Evolutionary conservation across 164 flowering plant genomes (phyloP).

Genomic region (Cinnamomum micranthum): DNA sequence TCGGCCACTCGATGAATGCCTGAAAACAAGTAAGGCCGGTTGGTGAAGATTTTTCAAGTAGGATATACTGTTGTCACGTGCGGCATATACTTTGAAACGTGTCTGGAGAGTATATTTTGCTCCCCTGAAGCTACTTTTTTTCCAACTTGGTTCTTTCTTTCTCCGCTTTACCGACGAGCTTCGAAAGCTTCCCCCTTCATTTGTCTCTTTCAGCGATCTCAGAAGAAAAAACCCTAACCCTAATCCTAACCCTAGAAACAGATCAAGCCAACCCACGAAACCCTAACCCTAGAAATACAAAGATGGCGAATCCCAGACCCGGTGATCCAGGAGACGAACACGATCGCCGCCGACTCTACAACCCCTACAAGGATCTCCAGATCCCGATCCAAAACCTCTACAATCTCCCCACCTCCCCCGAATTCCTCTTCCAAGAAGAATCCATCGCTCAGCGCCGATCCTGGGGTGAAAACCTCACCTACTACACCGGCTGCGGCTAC

Average conservation of each 20-base stretch:
- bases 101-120: too few relatives aligned
- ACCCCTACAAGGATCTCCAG: constrained; percentile 70
- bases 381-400: constrained; percentile 51
- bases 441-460: constrained; percentile 64
- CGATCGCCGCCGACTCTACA: constrained; percentile 48
- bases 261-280: not conserved
- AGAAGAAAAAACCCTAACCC: not conserved
- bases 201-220: too few relatives aligned
- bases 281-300: not conserved
- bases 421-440: constrained; percentile 81
- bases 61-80: too few relatives aligned
- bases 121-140: too few relatives aligned
- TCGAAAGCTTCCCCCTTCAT: too few relatives aligned
- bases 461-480: constrained; percentile 90
- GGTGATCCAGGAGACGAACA: constrained; percentile 3
- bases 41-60: too few relatives aligned
- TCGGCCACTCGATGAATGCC: too few relatives aligned
- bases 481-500: constrained; percentile 78
- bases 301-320: constrained; percentile 2
- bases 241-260: not conserved
- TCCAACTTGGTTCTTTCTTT: too few relatives aligned
- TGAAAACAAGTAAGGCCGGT: too few relatives aligned
- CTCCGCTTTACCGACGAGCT: too few relatives aligned
- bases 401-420: constrained; percentile 84
- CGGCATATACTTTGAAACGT: too few relatives aligned